Evolutionary conservation across 2,329 filamentous ascomycete genomes (phyloP).

Genomic region (Sphaerulina vaccinii): DNA sequence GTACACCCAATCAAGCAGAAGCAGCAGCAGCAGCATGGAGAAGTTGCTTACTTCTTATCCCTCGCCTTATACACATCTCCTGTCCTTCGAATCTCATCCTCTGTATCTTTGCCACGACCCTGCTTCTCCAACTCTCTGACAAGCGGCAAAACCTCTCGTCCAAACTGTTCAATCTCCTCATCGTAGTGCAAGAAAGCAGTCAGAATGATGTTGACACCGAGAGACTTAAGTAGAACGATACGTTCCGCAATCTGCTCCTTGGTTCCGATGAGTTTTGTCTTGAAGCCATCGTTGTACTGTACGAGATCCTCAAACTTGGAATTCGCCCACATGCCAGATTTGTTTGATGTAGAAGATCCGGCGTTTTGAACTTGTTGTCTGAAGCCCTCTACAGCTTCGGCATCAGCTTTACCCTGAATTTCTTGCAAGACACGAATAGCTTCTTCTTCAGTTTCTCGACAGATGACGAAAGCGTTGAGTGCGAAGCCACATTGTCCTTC

Average conservation of each 20-base stretch:
- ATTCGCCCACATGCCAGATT: conserved; percentile 55
- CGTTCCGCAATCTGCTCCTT: conserved; percentile 53
- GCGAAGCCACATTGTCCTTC: conserved; percentile 51
- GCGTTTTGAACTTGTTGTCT: conserved; percentile 52
- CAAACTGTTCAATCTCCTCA: conserved; percentile 53
- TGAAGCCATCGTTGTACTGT: conserved; percentile 58
- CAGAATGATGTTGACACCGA: conserved; percentile 47
- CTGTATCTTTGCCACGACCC: conserved; percentile 49
- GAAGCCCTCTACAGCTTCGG: conserved; percentile 52
- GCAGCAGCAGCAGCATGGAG: conserved; percentile 1
- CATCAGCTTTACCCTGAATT: conserved; percentile 55
- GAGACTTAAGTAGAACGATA: conserved; percentile 49
- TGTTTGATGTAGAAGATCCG: conserved; percentile 48
- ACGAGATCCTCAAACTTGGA: conserved; percentile 54
- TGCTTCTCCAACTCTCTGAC: conserved; percentile 50
- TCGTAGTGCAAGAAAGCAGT: conserved; percentile 55
- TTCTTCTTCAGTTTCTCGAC: conserved; percentile 52
- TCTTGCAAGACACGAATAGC: conserved; percentile 51
- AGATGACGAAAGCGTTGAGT: conserved; percentile 52
- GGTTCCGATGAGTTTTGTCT: conserved; percentile 55
- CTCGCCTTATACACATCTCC: conserved; percentile 48
- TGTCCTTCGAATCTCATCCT: conserved; percentile 48
- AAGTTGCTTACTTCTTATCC: conserved; percentile 26
- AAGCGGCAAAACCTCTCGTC: conserved; percentile 48
- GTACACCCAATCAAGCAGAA: neutral